Evolutionary conservation across 2,329 filamentous ascomycete genomes (phyloP).

Genomic region (Orbilia quercus): DNA sequence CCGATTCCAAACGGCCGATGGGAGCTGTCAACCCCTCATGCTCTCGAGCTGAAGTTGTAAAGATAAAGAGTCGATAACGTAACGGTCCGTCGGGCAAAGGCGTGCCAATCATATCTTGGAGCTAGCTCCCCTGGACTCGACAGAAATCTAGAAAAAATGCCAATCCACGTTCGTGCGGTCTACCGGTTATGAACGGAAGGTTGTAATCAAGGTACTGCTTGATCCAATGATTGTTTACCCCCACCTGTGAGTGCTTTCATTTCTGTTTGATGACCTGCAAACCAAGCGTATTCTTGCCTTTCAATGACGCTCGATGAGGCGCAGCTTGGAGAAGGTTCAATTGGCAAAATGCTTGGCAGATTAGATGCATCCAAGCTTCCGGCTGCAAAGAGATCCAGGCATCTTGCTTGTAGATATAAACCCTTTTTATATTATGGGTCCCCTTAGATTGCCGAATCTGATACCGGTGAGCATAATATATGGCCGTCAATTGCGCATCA

Average conservation of each 20-base stretch:
- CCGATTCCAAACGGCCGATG: no score
- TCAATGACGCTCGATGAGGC: constrained; percentile 37
- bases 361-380: constrained; percentile 33
- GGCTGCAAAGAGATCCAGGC: constrained; percentile 31
- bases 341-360: constrained; percentile 28
- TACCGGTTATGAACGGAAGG: no score
- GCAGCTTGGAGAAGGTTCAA: constrained; percentile 26
- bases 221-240: no score
- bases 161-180: background rate
- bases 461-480: no score
- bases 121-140: no score
- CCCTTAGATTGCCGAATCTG: background rate
- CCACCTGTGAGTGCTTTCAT: no score
- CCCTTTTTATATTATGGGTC: background rate
- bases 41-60: background rate
- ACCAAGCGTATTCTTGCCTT: constrained; percentile 16
- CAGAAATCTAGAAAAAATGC: background rate
- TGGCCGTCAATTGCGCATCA: constrained; percentile 1
- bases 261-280: constrained; percentile 6
- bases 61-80: no score
- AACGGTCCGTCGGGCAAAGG: background rate
- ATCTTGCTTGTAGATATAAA: no score
- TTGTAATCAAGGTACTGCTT: no score
- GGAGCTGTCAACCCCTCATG: background rate
- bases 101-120: background rate